phyloP scores from a whole-genome alignment of 768 basidiomycete species.

The Boletus sp. region DNA sequence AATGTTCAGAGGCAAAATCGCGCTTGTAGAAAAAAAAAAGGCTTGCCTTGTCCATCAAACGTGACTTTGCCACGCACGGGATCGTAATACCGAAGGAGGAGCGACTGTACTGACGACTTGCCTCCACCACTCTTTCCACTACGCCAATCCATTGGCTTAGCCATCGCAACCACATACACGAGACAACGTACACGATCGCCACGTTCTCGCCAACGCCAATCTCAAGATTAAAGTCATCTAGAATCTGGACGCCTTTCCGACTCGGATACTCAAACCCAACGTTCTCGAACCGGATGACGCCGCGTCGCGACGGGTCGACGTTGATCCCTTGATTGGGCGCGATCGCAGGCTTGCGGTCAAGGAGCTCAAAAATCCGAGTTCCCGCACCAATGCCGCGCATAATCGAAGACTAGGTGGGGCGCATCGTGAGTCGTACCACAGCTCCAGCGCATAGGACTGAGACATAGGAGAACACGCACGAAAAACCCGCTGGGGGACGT shows the following conservation, averaged over 20 bases:
- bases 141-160: background rate
- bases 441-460: background rate
- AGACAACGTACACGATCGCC: slow-evolving; percentile 77
- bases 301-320: slow-evolving; percentile 55
- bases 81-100: slow-evolving; percentile 87
- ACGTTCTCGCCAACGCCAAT: slow-evolving; percentile 83
- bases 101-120: slow-evolving; percentile 87
- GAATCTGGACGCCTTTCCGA: slow-evolving; percentile 72
- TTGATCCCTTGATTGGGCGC: slow-evolving; percentile 58
- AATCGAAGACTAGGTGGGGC: slow-evolving; percentile 67
- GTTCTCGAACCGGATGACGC: slow-evolving; percentile 75
- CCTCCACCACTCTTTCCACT: slow-evolving; percentile 93
- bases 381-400: slow-evolving; percentile 98
- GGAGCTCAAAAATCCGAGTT: slow-evolving; percentile 87
- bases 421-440: background rate
- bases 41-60: slow-evolving; percentile 78
- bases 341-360: slow-evolving; percentile 78
- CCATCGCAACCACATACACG: background rate
- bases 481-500: slow-evolving; percentile 34
- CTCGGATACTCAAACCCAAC: slow-evolving; percentile 90
- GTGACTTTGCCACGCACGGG: slow-evolving; percentile 79
- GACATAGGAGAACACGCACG: slow-evolving; percentile 27
- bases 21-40: no score
- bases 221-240: slow-evolving; percentile 80
- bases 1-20: slow-evolving; percentile 5